phyloP scores from a whole-genome alignment of 495 filamentous ascomycete genomes.

The Xylaria longipes region DNA sequence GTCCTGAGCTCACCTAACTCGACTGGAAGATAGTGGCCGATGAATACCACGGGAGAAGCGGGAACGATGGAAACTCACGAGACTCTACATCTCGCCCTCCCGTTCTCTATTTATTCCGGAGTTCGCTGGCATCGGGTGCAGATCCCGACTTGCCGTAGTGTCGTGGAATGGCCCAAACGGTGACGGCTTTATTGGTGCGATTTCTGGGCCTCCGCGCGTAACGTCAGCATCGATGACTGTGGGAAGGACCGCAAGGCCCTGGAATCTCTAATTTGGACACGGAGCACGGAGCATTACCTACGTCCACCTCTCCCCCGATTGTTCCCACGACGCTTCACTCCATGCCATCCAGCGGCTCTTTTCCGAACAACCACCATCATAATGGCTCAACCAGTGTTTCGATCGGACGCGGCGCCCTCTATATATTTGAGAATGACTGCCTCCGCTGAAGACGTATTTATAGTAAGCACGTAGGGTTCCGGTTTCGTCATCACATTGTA shows the following conservation, averaged over 20 bases:
- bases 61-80: background rate
- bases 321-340: background rate
- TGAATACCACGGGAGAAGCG: background rate
- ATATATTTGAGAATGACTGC: background rate
- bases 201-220: constrained; percentile 11
- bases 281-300: constrained; percentile 21
- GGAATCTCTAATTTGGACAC: constrained; percentile 25
- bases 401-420: background rate
- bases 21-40: background rate
- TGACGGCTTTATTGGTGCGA: constrained; percentile 17
- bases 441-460: background rate
- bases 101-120: constrained; percentile 1
- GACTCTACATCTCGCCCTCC: background rate
- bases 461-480: too few relatives aligned
- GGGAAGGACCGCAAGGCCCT: constrained; percentile 1
- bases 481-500: background rate
- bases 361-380: background rate
- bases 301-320: background rate
- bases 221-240: background rate
- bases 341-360: background rate
- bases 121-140: constrained; percentile 3
- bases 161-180: background rate
- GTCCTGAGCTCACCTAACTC: background rate
- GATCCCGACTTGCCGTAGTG: constrained; percentile 23
- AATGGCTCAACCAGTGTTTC: background rate